These are phyloP conservation scores for Blastocystis sp. DNA, from an alignment of 352 stramenopile species.

Conservation along the genomic window DNA sequence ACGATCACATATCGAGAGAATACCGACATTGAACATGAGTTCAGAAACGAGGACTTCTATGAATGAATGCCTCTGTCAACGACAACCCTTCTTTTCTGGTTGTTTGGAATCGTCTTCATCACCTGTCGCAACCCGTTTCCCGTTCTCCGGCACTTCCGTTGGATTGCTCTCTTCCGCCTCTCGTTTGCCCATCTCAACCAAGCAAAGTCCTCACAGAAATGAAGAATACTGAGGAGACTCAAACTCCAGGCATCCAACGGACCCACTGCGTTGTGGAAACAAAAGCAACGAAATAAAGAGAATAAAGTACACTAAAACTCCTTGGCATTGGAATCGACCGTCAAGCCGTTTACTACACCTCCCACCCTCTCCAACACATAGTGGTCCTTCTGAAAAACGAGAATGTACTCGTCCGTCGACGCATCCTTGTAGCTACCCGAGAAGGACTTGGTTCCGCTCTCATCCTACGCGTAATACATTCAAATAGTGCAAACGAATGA, in stretches of 20 bases:
- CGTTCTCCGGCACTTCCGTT: neutral
- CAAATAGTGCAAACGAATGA: neutral
- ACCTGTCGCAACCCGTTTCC: neutral
- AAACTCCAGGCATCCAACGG: too few relatives aligned
- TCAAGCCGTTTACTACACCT: neutral
- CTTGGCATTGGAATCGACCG: neutral
- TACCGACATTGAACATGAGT: neutral
- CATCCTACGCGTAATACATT: neutral
- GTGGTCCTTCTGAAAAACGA: neutral
- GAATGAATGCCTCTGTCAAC: neutral
- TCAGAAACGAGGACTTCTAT: neutral
- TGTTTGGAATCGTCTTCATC: neutral
- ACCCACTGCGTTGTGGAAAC: neutral
- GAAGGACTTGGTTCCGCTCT: neutral
- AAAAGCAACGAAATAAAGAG: neutral
- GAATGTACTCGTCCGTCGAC: conserved; percentile 4
- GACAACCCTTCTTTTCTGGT: neutral
- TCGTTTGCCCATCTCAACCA: too few relatives aligned
- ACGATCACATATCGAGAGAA: neutral
- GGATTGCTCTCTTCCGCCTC: too few relatives aligned
- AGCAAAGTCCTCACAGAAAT: too few relatives aligned
- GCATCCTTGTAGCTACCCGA: neutral
- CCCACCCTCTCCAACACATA: conserved; percentile 8
- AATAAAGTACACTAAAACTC: neutral
- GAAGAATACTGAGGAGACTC: too few relatives aligned